Base-by-base conservation (phyloP, 352 stramenopile species). In the Phytopythium delawarense region DNA sequence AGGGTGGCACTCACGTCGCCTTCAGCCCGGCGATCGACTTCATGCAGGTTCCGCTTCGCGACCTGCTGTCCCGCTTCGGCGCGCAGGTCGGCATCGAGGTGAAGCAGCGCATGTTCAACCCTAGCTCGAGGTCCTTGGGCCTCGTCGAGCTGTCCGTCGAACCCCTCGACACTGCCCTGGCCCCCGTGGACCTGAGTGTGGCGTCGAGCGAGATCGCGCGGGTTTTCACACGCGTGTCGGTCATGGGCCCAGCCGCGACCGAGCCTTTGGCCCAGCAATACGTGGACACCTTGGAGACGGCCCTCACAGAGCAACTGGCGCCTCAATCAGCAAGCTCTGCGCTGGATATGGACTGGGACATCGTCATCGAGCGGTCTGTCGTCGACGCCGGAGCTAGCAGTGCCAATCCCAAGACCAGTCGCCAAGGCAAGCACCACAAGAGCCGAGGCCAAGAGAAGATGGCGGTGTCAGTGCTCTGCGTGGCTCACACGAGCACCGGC, bases 1-100 rank as follows among this genome's bases (percentile, higher is more conserved):
- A 70, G 28, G 82, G 80, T 15, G 82, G 82, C 2, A 92, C 82
- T 0, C 75, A 92, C 62, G 77, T 83, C 1, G 65, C 65, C 15
- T 92, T 89, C 49, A 88, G 78, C 59, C 82, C 80, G 8, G 69
- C 82, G 0, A 70, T 83, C 1, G 82, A 92, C 53, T 92, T 88
- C 39, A 86, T 89, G 64, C 68, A 81, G 49, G 51, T 76, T 0
- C 71, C 74, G 5, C 61, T 92, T 13, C 32, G 59, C 23, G 40
- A 58, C 20, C 54, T 90, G 20, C 66, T 92, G 0, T 46, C 59
- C 1, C 68, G 72, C 8, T 88, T 92, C 61, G 82, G 80, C 35
- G 42, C 84, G 8, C 11, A 32, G 20, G 63, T 69, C 12, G 59
- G 64, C 0, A 32, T 90, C 4, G 60, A 75, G 46, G 73, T 87